Evolutionary conservation across 2,329 filamentous ascomycete species (phyloP), one percentile per base, ranked within the genome.

Genomic region (Pseudonectria foliicola): DNA sequence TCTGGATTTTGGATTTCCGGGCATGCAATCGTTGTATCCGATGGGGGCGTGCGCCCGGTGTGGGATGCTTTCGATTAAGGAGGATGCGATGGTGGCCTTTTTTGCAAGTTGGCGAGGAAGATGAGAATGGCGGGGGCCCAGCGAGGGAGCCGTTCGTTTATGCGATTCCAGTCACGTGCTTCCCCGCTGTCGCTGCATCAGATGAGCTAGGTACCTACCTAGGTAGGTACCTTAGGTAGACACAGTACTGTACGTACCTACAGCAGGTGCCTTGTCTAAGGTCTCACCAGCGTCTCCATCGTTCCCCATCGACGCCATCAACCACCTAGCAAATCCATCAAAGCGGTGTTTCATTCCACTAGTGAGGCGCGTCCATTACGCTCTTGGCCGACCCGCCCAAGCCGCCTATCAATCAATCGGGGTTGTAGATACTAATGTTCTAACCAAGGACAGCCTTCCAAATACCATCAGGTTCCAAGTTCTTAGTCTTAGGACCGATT

Each of bases 1-100:
- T 49, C 46, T 46, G 45, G 50, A 55, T 45, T 46, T 48, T 52
- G 48, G 27, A 27, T 34, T 25, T 26, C 29, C 13, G 33, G 49
- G 43, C 37, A 35, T 52, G 50, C 50, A 60, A 62, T 62, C 59
- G 59, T 62, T 62, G 59, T 62, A 62, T 55, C 58, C 59, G 59
- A 60, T 50, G 53, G 33, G 31, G 46, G 46, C 46, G 44, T 41
- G 45, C 44, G 43, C 33, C 44, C 34, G 41, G 44, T 48, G 48
- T 48, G 51, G 50, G 48, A 57, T 58, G 52, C 49, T 61, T 57
- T 60, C 58, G 50, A 58, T 58, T 59, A 60, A 54, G 50, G 54
- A 53, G 18, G 18, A 21, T 21, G 18, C 5, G 48, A 52, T 39
- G 41, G 37, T 42, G 46, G 33, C 25, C 29, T 43, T 44, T 21